Evolutionary conservation across 768 basidiomycete genomes (phyloP), one percentile per base, ranked within the genome.

Genomic region (Pleurotus platypus): DNA sequence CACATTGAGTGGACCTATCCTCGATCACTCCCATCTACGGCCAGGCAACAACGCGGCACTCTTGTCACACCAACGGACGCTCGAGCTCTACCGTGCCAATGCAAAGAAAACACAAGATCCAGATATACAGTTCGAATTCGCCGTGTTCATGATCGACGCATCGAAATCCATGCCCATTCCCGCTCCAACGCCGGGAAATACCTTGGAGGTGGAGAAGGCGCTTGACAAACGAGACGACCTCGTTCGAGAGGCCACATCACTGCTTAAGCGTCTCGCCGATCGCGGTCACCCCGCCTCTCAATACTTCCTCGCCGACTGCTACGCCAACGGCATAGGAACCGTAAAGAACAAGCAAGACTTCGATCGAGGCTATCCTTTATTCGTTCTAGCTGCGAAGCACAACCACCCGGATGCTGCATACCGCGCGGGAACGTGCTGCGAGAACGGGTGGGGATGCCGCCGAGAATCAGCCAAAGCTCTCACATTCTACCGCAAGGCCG

Each of bases 31-130:
- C 40, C 94, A 98, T 72, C 84, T 97, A 40, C 86, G 89, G 11
- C 94, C 94, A 15, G 97, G 97, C 30, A 91, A 90, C 47, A 87
- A 94, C 63, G 97, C 95, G 3, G 86, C 94, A 5, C 84, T 98
- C 11, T 87, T 98, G 62, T 94, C 93, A 0, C 91, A 98, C 70
- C 94, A 95, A 72, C 91, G 91, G 58, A 98, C 97, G 2, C 86
- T 99, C 58, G 94, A 98, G 71, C 86, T 97, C 60, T 99, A 99
- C 77, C 90, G 97, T 47, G 86, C 89, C 45, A 99, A 99, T 71
- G 97, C 96, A 30, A 97, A 96, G 77, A 98, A 98, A 76, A 97
- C 95, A 0, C 94, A 97, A 75, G 94, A 98, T 70, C 95, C 96
- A 0, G 93, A 98, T 66, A 77, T 98, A 56, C 95, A 96, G 69